These are phyloP conservation scores for Cystobasidiaceae sp. DNA, from an alignment of 1,284 basidiomycete genomes.

Conservation along the genomic window DNA sequence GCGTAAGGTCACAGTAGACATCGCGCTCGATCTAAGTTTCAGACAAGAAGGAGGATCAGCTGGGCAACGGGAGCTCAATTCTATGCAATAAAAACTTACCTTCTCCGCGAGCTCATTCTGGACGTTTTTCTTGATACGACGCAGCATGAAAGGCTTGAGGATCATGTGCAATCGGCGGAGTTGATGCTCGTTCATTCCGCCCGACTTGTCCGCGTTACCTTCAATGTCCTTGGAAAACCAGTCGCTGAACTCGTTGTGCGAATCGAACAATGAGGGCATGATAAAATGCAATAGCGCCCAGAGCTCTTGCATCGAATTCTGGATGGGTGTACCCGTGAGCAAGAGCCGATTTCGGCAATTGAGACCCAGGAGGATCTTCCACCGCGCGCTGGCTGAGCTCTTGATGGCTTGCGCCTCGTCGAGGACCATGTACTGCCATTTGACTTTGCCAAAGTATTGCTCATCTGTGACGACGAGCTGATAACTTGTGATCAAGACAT, in stretches of 20 bases:
- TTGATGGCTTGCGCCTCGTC: slow-evolving; percentile 99
- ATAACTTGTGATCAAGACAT: slow-evolving; percentile 95
- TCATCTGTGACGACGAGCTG: slow-evolving; percentile 95
- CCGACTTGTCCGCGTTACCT: slow-evolving; percentile 73
- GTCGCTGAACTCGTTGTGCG: slow-evolving; percentile 98
- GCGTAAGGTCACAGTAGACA: slow-evolving; percentile 88
- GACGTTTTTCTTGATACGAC: slow-evolving; percentile 95
- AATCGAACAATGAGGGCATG: slow-evolving; percentile 99
- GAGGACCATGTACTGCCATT: slow-evolving; percentile 99
- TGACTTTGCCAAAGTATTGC: slow-evolving; percentile 94
- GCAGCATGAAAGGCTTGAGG: slow-evolving; percentile 97
- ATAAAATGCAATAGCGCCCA: slow-evolving; percentile 99
- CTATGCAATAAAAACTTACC: slow-evolving; percentile 51
- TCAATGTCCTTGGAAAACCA: slow-evolving; percentile 99
- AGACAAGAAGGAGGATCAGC: background rate
- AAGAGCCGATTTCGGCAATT: slow-evolving; percentile 93
- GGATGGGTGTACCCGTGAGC: slow-evolving; percentile 95
- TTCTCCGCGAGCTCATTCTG: slow-evolving; percentile 99
- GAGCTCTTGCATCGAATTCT: slow-evolving; percentile 99
- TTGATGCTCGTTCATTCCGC: slow-evolving; percentile 90
- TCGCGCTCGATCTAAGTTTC: slow-evolving; percentile 82
- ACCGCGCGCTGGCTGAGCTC: slow-evolving; percentile 91
- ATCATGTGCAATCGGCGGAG: slow-evolving; percentile 96
- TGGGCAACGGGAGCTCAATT: background rate
- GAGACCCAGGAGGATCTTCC: slow-evolving; percentile 95